Percentiles rank a stretch among this genome's conserved stretches.
These are phyloP conservation scores for Brettanomyces custersianus DNA, from an alignment of 805 yeast genomes.

Conservation along the genomic window DNA sequence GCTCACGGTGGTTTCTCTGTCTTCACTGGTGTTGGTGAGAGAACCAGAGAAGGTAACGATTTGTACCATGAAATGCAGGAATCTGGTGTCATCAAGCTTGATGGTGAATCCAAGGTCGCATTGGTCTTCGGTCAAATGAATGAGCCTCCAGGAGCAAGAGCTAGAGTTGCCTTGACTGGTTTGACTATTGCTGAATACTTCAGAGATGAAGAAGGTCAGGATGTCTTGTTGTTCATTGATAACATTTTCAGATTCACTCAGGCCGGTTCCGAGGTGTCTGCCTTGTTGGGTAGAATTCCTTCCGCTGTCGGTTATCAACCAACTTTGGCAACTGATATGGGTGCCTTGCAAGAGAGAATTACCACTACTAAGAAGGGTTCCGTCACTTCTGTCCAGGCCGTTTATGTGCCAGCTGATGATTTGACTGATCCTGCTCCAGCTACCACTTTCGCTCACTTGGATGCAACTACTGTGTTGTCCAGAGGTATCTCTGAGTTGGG, in stretches of 20 bases:
- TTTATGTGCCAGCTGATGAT: conserved; percentile 99
- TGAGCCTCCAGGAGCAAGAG: conserved; percentile 99
- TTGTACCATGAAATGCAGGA: conserved; percentile 99
- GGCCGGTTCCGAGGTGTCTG: conserved; percentile 99
- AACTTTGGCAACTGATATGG: conserved; percentile 99
- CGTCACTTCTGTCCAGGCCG: conserved; percentile 99
- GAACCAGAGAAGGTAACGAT: conserved; percentile 99
- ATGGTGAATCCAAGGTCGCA: conserved; percentile 99
- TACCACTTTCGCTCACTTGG: conserved; percentile 99
- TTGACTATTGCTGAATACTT: conserved; percentile 99
- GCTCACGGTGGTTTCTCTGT: conserved; percentile 99
- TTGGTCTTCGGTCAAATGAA: conserved; percentile 99
- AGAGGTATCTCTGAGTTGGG: conserved; percentile 99
- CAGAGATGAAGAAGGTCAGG: conserved; percentile 99
- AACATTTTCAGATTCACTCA: conserved; percentile 99
- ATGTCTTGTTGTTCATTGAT: conserved; percentile 97
- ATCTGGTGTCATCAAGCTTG: conserved; percentile 99
- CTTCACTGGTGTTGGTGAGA: conserved; percentile 99
- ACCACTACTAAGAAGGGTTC: conserved; percentile 99
- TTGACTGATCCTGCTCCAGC: conserved; percentile 99
- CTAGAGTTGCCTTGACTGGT: conserved; percentile 99
- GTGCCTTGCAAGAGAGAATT: conserved; percentile 99
- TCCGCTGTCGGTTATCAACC: conserved; percentile 99
- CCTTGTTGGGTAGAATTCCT: conserved; percentile 99
- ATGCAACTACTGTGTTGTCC: conserved; percentile 99